Base-by-base conservation (phyloP, 257 asterid genomes). In the Solanum verrucosum region DNA sequence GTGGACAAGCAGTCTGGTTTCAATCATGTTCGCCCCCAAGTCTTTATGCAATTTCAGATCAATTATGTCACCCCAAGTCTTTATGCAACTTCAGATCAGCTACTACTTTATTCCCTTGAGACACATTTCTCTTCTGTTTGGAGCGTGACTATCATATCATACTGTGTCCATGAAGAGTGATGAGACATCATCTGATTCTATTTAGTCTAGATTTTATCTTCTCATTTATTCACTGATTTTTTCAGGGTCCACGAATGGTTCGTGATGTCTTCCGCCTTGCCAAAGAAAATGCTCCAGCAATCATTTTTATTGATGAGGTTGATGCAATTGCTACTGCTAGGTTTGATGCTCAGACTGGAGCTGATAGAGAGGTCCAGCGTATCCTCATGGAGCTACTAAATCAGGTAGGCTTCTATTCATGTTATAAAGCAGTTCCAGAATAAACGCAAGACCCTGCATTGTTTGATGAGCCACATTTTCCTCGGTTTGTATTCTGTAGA, bases 301-400 rank as follows among this genome's bases (percentile, higher is more conserved):
- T 81, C 40, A 81, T 81, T 46, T 96, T 95, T 91, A 96, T 96
- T 68, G 98, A 94, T 44, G 98, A 96, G 93, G 98, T 96, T 40
- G 98, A 95, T 90, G 98, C 98, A 35, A 95, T 94, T 86, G 98
- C 98, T 82, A 94, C 98, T 87, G 98, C 98, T 42, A 93, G 98
- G 91, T 96, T 96, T 87, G 98, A 96, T 87, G 98, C 98, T 84
- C 98, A 95, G 90, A 95, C 96, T 14, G 98, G 98, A 86, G 98
- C 98, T 87, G 98, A 96, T 87, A 91, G 98, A 46, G 85, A 79
- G 85, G 85, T 79, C 85, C 85, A 79, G 85, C 85, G 85, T 79
- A 79, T 79, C 18, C 67, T 79, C 27, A 46, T 79, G 85, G 85
- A 79, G 40, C 25, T 79, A 2, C 85, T 79, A 75, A 95, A 96